phyloP scores from a whole-genome alignment of 2,329 filamentous ascomycete species.

The Tolypocladium album region DNA sequence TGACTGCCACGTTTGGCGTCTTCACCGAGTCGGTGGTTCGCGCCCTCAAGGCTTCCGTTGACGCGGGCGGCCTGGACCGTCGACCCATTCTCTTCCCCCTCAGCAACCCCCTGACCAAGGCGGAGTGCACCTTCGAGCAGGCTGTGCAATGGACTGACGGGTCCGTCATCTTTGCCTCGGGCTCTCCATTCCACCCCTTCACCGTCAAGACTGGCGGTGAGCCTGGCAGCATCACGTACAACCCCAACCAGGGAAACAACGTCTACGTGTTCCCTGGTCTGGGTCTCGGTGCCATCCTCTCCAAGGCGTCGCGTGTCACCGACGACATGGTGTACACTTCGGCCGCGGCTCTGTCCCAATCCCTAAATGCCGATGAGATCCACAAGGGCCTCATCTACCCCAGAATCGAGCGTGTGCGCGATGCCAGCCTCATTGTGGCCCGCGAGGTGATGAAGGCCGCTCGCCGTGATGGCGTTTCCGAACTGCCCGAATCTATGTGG shows the following conservation, averaged over 20 bases:
- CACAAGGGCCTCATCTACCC: constrained; percentile 83
- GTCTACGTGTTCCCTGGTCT: constrained; percentile 95
- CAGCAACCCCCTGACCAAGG: constrained; percentile 92
- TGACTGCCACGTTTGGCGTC: constrained; percentile 88
- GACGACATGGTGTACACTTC: constrained; percentile 97
- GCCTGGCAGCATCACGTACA: constrained; percentile 51
- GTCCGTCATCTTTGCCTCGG: constrained; percentile 85
- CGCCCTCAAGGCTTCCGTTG: constrained; percentile 53
- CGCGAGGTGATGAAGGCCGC: constrained; percentile 90
- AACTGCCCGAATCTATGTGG: constrained; percentile 57
- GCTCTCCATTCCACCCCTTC: constrained; percentile 77
- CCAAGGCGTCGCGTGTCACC: constrained; percentile 77
- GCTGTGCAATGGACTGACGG: constrained; percentile 87
- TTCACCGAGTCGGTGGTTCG: constrained; percentile 83
- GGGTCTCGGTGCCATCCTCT: constrained; percentile 83
- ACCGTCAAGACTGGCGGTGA: constrained; percentile 49
- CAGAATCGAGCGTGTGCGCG: constrained; percentile 79
- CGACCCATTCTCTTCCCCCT: constrained; percentile 90
- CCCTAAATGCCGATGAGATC: constrained; percentile 72
- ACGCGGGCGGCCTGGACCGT: constrained; percentile 56
- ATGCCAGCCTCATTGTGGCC: constrained; percentile 77
- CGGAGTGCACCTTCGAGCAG: constrained; percentile 94
- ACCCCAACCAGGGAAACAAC: constrained; percentile 77
- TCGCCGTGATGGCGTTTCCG: constrained; percentile 67
- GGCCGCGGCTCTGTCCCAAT: constrained; percentile 67